These are phyloP conservation scores for Casuarina equisetifolia DNA, from an alignment of 306 rosid genomes.

Conservation along the genomic window DNA sequence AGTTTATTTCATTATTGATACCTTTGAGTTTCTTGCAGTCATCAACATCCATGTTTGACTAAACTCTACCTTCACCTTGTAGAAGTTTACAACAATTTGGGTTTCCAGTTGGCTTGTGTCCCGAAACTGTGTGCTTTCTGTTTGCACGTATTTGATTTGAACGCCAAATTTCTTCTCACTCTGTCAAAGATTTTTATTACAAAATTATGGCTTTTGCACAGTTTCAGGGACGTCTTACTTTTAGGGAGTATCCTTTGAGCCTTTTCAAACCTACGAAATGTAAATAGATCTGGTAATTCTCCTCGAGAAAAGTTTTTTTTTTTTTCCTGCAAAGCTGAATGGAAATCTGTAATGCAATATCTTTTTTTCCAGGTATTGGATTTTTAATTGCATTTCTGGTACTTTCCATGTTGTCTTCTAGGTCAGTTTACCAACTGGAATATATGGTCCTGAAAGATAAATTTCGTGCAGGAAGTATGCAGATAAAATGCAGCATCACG, in stretches of 20 bases:
- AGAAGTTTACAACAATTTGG: slow-evolving; percentile 1
- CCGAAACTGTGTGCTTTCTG: not conserved
- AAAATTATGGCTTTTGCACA: not conserved
- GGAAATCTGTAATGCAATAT: not conserved
- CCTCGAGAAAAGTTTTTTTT: not conserved
- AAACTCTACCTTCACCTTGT: not conserved
- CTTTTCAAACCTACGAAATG: not conserved
- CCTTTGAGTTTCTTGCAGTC: not conserved
- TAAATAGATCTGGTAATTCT: not conserved
- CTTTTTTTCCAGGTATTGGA: not conserved
- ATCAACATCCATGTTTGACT: not conserved
- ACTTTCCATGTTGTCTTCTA: not conserved
- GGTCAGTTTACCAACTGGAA: not conserved
- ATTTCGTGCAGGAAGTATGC: slow-evolving; percentile 33
- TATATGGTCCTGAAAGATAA: not conserved
- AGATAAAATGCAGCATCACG: slow-evolving; percentile 30
- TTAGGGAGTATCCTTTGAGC: not conserved
- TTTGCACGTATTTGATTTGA: not conserved
- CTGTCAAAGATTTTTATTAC: not conserved
- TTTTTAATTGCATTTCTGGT: not conserved
- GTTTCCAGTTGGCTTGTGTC: slow-evolving; percentile 14
- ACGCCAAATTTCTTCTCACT: not conserved
- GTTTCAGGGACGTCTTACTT: slow-evolving; percentile 1
- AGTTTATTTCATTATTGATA: not conserved
- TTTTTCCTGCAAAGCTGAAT: not conserved